Evolutionary conservation across 495 filamentous ascomycete genomes (phyloP).

Genomic region (Talaromyces stipitatus): DNA sequence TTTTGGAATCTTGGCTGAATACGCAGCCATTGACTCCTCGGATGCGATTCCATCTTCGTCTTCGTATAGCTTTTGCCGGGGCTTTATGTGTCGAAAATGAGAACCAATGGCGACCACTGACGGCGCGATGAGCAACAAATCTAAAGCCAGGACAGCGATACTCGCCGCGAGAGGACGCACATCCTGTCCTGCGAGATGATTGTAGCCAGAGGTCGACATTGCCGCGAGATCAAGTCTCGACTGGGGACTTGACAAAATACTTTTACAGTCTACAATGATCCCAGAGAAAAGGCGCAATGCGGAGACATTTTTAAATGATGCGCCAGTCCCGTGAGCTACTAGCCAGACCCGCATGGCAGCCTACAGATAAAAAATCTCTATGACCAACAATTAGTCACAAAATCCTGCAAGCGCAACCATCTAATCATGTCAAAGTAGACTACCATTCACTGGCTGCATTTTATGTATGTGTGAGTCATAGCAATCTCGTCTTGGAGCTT

Average conservation of each 20-base stretch:
- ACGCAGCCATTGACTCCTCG: conserved; percentile 3
- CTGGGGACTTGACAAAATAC: neutral
- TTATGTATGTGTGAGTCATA: too few species aligned
- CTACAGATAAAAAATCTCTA: neutral
- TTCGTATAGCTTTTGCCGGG: neutral
- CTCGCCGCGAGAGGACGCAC: neutral
- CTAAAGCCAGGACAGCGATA: neutral
- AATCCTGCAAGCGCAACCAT: neutral
- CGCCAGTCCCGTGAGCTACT: neutral
- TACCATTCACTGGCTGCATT: too few species aligned
- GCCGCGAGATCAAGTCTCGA: neutral
- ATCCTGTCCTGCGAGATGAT: neutral
- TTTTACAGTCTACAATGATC: neutral
- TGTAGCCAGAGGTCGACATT: neutral
- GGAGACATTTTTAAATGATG: neutral
- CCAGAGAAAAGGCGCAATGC: neutral
- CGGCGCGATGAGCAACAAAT: neutral
- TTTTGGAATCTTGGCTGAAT: conserved; percentile 3
- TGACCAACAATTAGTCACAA: neutral
- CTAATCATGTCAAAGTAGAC: too few species aligned
- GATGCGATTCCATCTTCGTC: conserved; percentile 4
- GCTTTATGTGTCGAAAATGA: neutral
- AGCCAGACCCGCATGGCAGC: neutral
- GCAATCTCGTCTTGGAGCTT: too few species aligned
- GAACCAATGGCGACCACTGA: neutral